These are phyloP conservation scores for Gastrolobium villosum DNA, from an alignment of 306 rosid species.

Conservation along the genomic window DNA sequence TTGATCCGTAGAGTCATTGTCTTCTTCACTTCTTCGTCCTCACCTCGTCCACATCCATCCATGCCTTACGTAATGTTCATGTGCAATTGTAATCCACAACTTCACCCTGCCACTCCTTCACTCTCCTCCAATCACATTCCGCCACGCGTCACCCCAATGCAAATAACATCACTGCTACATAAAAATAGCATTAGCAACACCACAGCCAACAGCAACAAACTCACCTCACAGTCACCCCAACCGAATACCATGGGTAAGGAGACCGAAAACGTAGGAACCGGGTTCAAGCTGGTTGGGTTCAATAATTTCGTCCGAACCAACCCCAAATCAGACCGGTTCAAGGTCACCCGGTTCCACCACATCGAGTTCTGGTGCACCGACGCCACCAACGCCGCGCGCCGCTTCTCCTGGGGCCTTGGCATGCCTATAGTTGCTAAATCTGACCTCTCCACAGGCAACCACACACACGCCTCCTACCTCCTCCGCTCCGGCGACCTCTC, in stretches of 20 bases:
- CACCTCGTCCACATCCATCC: neutral
- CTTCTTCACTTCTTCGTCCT: neutral
- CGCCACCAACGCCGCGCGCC: slow-evolving; percentile 79
- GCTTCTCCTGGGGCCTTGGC: slow-evolving; percentile 89
- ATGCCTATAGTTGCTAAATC: slow-evolving; percentile 85
- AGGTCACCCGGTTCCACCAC: slow-evolving; percentile 80
- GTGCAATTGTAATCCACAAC: neutral
- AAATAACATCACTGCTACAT: neutral
- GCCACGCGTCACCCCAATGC: slow-evolving; percentile 39
- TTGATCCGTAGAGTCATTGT: neutral
- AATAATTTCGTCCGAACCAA: slow-evolving; percentile 74
- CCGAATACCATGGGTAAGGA: slow-evolving; percentile 55
- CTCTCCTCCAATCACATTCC: slow-evolving; percentile 9
- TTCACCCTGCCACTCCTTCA: neutral
- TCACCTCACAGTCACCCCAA: too few relatives aligned
- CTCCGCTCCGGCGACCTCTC: slow-evolving; percentile 86
- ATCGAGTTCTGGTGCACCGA: slow-evolving; percentile 91
- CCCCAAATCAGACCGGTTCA: slow-evolving; percentile 80
- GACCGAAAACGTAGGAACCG: neutral
- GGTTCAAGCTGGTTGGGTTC: slow-evolving; percentile 71
- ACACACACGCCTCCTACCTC: slow-evolving; percentile 83
- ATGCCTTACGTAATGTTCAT: neutral
- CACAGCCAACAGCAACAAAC: neutral
- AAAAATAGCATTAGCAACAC: neutral
- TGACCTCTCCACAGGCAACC: slow-evolving; percentile 87